phyloP scores from a whole-genome alignment of 2,329 filamentous ascomycete species.

The Xylariales sp. region DNA sequence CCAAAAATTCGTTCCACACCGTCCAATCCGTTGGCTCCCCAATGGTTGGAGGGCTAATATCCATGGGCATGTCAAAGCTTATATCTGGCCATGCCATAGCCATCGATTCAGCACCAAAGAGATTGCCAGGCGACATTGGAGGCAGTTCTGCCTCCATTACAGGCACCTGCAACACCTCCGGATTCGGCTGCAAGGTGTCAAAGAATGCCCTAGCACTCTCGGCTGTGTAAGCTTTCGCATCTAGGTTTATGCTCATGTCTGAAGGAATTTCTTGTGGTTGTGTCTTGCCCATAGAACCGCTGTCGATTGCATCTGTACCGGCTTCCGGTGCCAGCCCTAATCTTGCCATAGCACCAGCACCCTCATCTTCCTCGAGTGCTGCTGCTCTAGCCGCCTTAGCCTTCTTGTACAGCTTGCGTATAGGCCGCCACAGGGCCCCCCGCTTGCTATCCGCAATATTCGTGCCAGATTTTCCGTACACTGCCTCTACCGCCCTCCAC shows the following conservation, averaged over 20 bases:
- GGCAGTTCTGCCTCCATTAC: background rate
- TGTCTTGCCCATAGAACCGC: no score
- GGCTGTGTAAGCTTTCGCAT: no score
- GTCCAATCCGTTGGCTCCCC: slow-evolving; percentile 27
- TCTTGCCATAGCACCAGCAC: slow-evolving; percentile 1
- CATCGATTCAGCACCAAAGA: slow-evolving; percentile 1
- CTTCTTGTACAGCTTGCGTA: slow-evolving; percentile 47
- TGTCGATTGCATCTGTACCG: no score
- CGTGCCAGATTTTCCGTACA: slow-evolving; percentile 37
- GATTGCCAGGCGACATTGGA: background rate
- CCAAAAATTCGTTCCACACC: slow-evolving; percentile 41
- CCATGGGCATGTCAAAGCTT: slow-evolving; percentile 19
- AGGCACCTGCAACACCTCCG: background rate
- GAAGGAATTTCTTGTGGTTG: no score
- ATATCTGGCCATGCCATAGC: slow-evolving; percentile 12
- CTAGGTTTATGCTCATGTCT: no score
- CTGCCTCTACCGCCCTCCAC: slow-evolving; percentile 43
- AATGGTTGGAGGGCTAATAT: no score
- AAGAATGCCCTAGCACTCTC: no score
- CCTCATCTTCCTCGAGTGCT: slow-evolving; percentile 14
- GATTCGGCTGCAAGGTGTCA: background rate
- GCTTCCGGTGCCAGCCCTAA: background rate
- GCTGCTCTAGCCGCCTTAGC: slow-evolving; percentile 36
- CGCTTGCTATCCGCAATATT: slow-evolving; percentile 44
- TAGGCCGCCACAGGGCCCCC: slow-evolving; percentile 49